Base-by-base conservation (phyloP, 805 yeast species). In the Barnettozyma populi region DNA sequence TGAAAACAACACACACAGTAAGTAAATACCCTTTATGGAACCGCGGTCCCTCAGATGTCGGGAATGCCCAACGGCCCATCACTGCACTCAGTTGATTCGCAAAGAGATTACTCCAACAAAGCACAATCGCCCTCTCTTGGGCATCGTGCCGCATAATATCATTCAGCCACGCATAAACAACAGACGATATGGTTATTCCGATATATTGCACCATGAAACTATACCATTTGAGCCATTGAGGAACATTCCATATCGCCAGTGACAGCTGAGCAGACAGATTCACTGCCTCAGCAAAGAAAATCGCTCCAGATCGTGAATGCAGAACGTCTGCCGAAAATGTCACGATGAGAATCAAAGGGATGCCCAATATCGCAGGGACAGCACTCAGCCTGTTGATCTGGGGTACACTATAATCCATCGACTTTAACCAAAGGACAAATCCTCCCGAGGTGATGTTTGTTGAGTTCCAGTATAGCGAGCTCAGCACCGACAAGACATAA, bases 91-190 rank as follows among this genome's bases (percentile, higher is more conserved):
- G 70, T 7, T 76, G 69, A 55, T 76, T 80, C 3, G 82, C 78
- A 40, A 78, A 56, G 32, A 66, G 58, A 57, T 78, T 78, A 73
- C 74, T 71, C 34, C 69, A 55, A 19, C 77, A 76, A 49, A 78
- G 64, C 34, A 74, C 70, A 37, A 77, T 72, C 4, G 82, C 73
- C 53, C 84, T 66, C 46, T 72, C 73, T 52, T 77, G 73, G 7
- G 76, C 71, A 52, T 79, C 80, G 45, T 73, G 70, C 41, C 84
- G 69, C 51, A 80, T 74, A 32, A 78, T 75, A 60, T 79, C 84
- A 52, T 76, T 76, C 48, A 74, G 73, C 81, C 82, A 79, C 14
- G 79, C 71, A 57, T 78, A 79, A 14, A 78, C 61, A 1, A 76
- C 79, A 0, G 83, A 79, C 0, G 83, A 80, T 73, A 74, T 74